Evolutionary conservation across 1,284 basidiomycete species (phyloP), one percentile per base, ranked within the genome.

Genomic region (Coniferiporia weirii): DNA sequence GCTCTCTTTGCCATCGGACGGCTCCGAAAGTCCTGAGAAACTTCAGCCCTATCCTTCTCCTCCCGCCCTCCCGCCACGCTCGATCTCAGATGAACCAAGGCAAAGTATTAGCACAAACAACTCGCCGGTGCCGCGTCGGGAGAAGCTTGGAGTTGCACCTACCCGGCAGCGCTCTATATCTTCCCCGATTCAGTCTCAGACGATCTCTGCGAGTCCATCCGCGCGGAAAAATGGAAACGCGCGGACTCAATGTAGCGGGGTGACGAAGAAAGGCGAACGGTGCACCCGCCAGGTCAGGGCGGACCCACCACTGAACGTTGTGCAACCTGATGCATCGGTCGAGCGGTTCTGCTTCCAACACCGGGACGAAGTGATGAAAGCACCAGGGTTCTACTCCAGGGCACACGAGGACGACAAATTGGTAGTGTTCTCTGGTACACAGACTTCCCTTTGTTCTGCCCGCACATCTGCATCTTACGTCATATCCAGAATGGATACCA

Each of bases 261-360:
- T 79, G 36, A 91, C 87, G n/a, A 84, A 83, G 67, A 74, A 79
- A 10, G 82, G 82, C 7, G 81, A 79, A 64, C 80, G 73, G 34
- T 92, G 89, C 66, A 78, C 76, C 52, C 79, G 86, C 54, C 74
- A 75, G 66, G 80, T 89, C 43, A 86, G 83, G 64, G 67, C 73
- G 15, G 75, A 75, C 2, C 71, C 75, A 36, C 73, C 78, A 1
- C 70, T 81, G 46, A 69, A 73, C 10, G 65, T 67, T 52, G 60
- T 74, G 22, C 73, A 75, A 46, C 68, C 70, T 8, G 73, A 75
- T 38, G 68, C 72, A 19, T 70, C 73, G 17, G 64, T 78, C 8
- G 74, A 79, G 58, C 71, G 80, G 27, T 91, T 83, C 67, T 92
- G 89, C 66, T 75, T 76, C 68, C 83, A 88, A 67, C 89, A 92